Evolutionary conservation across 495 filamentous ascomycete genomes (phyloP).

Genomic region (Tuber brumale): DNA sequence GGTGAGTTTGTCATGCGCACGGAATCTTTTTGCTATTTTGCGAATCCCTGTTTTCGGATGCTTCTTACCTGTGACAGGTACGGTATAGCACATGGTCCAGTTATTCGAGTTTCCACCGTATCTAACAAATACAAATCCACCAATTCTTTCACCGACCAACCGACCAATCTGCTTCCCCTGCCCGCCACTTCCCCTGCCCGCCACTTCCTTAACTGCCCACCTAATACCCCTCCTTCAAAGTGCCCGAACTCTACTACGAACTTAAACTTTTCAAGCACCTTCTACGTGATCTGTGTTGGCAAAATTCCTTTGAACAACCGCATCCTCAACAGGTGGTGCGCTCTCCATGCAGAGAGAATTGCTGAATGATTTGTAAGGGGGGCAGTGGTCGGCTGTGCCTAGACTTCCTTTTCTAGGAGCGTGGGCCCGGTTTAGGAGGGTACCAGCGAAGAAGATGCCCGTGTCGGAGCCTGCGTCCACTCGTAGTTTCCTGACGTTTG

Average conservation of each 20-base stretch:
- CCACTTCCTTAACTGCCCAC: too few relatives aligned
- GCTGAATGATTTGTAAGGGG: slow-evolving; percentile 16
- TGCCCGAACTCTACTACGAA: neutral
- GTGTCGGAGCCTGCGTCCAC: slow-evolving; percentile 43
- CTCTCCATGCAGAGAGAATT: neutral
- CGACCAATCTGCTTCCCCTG: neutral
- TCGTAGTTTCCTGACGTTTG: too few relatives aligned
- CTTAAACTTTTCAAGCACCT: neutral
- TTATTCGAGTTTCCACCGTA: neutral
- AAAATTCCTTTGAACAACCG: neutral
- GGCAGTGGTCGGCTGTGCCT: slow-evolving; percentile 49
- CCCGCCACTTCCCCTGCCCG: neutral
- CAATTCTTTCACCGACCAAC: neutral
- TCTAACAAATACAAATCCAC: neutral
- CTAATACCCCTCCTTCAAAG: neutral
- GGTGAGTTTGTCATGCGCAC: too few relatives aligned
- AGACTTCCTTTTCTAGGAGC: slow-evolving; percentile 43
- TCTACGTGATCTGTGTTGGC: neutral
- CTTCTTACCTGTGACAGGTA: too few relatives aligned
- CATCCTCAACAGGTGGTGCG: too few relatives aligned
- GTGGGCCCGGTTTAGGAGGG: slow-evolving; percentile 45
- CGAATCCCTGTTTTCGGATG: too few relatives aligned
- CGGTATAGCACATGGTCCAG: neutral
- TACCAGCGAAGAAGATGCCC: slow-evolving; percentile 53
- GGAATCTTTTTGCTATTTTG: too few relatives aligned